These are phyloP conservation scores for Fusarium tupiense DNA, from an alignment of 2,329 filamentous ascomycete genomes.

Conservation along the genomic window DNA sequence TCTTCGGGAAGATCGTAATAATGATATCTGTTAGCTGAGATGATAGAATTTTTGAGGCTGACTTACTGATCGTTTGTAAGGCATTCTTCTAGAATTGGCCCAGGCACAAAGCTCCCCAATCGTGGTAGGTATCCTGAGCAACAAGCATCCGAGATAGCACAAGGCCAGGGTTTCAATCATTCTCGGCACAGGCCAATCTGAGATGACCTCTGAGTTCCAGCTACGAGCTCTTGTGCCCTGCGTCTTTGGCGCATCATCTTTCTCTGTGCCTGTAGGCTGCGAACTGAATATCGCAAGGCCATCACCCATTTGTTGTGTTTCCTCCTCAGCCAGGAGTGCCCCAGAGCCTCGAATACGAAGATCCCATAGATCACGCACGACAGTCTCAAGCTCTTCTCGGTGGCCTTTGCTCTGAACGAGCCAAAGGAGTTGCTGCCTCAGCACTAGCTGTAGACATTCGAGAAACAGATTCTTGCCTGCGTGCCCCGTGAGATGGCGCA, in stretches of 20 bases:
- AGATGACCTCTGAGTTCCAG: conserved; percentile 57
- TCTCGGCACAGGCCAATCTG: conserved; percentile 68
- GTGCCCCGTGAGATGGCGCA: conserved; percentile 69
- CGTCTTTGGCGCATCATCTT: conserved; percentile 25
- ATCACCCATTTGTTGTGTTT: conserved; percentile 35
- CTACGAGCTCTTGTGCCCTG: conserved; percentile 49
- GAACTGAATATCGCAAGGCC: conserved; percentile 53
- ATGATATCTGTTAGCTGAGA: conserved; percentile 45
- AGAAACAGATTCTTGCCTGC: conserved; percentile 82
- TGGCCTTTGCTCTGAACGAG: conserved; percentile 74
- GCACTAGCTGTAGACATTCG: conserved; percentile 83
- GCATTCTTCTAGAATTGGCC: conserved; percentile 72
- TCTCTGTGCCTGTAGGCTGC: conserved; percentile 43
- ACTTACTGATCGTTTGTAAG: conserved; percentile 75
- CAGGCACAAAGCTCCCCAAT: conserved; percentile 78
- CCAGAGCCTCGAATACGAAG: conserved; percentile 66
- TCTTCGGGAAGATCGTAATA: conserved; percentile 68
- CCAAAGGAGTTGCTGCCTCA: conserved; percentile 83
- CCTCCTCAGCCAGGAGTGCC: conserved; percentile 47
- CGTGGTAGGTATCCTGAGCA: conserved; percentile 80
- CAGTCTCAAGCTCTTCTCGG: conserved; percentile 77
- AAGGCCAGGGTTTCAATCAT: conserved; percentile 79
- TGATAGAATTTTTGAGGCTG: background rate
- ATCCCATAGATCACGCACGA: conserved; percentile 88
- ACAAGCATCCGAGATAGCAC: conserved; percentile 80